Base-by-base conservation (phyloP, 78 protist genomes). In the Emiliania huxleyi region DNA sequence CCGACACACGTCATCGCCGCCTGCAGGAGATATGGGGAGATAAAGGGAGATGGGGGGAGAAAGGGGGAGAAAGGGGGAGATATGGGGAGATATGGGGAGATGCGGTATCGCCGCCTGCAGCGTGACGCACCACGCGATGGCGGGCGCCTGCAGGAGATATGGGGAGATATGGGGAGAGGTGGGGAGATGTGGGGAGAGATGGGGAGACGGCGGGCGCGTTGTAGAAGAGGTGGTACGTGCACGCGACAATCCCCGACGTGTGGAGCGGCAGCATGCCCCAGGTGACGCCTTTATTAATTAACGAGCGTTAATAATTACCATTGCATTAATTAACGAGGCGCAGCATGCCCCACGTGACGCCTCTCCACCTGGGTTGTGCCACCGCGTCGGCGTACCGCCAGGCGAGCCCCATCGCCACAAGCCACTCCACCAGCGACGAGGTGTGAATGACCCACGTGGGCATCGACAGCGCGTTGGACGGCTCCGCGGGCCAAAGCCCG, bases 201-300 rank as follows among this genome's bases (percentile, higher is more conserved):
- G n/a, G n/a, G n/a, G n/a, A n/a, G 44, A 90, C 33, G n/a, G 45
- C 89, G 35, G 56, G 79, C 5, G 73, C 29, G 83, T 92, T 92
- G 94, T 62, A 92, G 62, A 92, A 92, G 91, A 81, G 45, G 84
- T 92, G 94, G 83, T 92, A 92, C n/a, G 94, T 92, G 55, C 94
- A 92, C 18, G 94, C 94, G 1, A 55, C 77, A 49, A 92, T 8
- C 22, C 94, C 94, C 5, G 77, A 90, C 18, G 94, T 71, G 26
- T 92, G 94, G 43, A 92, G 81, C 33, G 94, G 94, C 49, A 92
- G 91, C 94, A 92, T 92, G 46, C 85, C 94, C 91, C 90, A 92
- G 6, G 90, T 83, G 42, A 92, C n/a, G 19, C 93, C 88, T 21
- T 49, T 75, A n/a, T n/a, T n/a, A n/a, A n/a, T n/a, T n/a, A n/a